Evolutionary conservation across 2,329 filamentous ascomycete genomes (phyloP), one percentile per base, ranked within the genome.

Genomic region (Arthrobotrys pseudoclavata): DNA sequence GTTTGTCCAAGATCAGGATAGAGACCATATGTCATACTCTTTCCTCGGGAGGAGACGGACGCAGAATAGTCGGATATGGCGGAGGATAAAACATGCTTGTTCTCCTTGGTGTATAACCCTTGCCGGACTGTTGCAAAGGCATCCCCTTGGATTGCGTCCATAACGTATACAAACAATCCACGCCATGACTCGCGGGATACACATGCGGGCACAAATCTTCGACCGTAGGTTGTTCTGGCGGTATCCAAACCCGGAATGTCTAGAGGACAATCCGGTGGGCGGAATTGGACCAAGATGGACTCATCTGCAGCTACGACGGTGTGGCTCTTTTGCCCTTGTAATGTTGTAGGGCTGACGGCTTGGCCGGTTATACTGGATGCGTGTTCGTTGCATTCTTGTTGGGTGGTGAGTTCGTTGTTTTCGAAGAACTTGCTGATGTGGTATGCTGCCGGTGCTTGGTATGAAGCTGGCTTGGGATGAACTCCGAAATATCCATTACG

Each of bases 371-470:
- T 40, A 12, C 9, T 10, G 6, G 34, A 34, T 22, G 55, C 55
- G 26, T 60, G 55, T 24, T 60, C 55, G 18, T 60, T 34, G 13
- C 55, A 60, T 20, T 60, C 55, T 34, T 60, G 55, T 26, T 60
- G 55, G 18, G 55, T 60, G 20, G 55, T 60, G 0, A 60, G 18
- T 42, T 60, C 55, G 55, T 60, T 60, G 12, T 20, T 60, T 20
- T 60, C 55, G 34, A 60, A 60, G 34, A 60, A 60, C n/a, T 60
- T 60, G 20, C 4, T 42, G 18, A 60, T 60, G 4, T 26, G 34
- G 55, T 60, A 2, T 15, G 55, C 55, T 9, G 55, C 20, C 15
- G 42, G 55, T 9, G 55, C 55, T 40, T 60, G 34, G 20, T 42
- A 60, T 40, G 55, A 60, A 7, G 34, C 31, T 24, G 31, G 34